Conservation (phyloP, 257 asterid genomes). For the Ilex asprella region DNA sequence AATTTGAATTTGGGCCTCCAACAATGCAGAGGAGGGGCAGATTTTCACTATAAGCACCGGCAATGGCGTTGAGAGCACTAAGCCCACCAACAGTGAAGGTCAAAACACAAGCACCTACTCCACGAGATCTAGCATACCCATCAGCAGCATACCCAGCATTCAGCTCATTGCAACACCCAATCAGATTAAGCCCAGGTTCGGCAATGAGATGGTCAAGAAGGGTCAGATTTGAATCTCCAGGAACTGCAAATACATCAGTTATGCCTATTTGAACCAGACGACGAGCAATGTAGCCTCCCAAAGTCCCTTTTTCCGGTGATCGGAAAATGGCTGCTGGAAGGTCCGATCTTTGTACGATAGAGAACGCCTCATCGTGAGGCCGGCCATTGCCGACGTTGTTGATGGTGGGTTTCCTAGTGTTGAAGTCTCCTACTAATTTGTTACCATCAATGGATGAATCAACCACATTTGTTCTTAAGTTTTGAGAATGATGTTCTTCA, state of each 20-base stretch:
- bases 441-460: too few species aligned
- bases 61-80: constrained; percentile 73
- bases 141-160: constrained; percentile 88
- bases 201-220: constrained; percentile 66
- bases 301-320: constrained; percentile 47
- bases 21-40: constrained; percentile 73
- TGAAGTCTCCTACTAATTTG: constrained; percentile 1
- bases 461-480: too few species aligned
- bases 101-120: constrained; percentile 82
- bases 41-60: constrained; percentile 89
- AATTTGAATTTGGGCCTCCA: constrained; percentile 84
- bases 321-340: constrained; percentile 10
- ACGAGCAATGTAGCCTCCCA: constrained; percentile 84
- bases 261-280: constrained; percentile 76
- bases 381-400: constrained; percentile 26
- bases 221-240: constrained; percentile 71
- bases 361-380: constrained; percentile 36
- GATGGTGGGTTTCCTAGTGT: constrained; percentile 30
- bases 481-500: too few species aligned
- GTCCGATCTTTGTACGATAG: constrained; percentile 29
- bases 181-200: constrained; percentile 68
- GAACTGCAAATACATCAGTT: constrained; percentile 62
- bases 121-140: constrained; percentile 81
- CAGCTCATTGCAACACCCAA: constrained; percentile 89
- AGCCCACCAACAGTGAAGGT: constrained; percentile 84